A percentile compares a stretch with the other conserved stretches of the same genome.
These are phyloP conservation scores for Craterostigma plantagineum DNA, from an alignment of 257 asterid genomes.

Conservation along the genomic window DNA sequence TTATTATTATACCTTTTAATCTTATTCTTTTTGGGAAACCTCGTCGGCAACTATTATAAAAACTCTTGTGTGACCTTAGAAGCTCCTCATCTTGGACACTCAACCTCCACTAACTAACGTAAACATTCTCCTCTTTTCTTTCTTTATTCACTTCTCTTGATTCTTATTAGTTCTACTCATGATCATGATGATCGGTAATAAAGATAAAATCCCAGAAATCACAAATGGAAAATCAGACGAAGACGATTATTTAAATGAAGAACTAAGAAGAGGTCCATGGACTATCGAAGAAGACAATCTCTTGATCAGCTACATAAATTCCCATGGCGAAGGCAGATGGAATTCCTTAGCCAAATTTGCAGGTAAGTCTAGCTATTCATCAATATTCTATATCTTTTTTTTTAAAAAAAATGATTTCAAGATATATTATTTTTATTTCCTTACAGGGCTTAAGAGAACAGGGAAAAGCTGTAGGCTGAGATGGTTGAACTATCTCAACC, in stretches of 20 bases:
- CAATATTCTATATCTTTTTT: neutral
- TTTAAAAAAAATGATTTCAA: neutral
- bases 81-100: constrained; percentile 9
- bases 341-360: constrained; percentile 50
- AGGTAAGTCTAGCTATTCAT: constrained; percentile 13
- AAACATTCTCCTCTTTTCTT: neutral
- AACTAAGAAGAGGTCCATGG: constrained; percentile 75
- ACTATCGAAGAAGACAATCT: constrained; percentile 68
- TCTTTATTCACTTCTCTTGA: neutral
- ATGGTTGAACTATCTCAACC: constrained; percentile 59
- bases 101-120: constrained; percentile 2
- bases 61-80: constrained; percentile 4
- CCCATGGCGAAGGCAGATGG: constrained; percentile 75
- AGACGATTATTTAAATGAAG: too few relatives aligned
- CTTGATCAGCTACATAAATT: constrained; percentile 32
- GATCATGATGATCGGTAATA: constrained; percentile 11
- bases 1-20: neutral
- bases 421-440: neutral
- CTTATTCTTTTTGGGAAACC: constrained; percentile 8
- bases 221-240: constrained; percentile 10
- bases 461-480: constrained; percentile 62
- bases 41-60: constrained; percentile 29
- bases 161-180: neutral
- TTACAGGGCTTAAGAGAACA: constrained; percentile 43
- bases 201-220: constrained; percentile 4